Conservation (phyloP, 305 asterid genomes). For the Stenogyne calaminthoides region DNA sequence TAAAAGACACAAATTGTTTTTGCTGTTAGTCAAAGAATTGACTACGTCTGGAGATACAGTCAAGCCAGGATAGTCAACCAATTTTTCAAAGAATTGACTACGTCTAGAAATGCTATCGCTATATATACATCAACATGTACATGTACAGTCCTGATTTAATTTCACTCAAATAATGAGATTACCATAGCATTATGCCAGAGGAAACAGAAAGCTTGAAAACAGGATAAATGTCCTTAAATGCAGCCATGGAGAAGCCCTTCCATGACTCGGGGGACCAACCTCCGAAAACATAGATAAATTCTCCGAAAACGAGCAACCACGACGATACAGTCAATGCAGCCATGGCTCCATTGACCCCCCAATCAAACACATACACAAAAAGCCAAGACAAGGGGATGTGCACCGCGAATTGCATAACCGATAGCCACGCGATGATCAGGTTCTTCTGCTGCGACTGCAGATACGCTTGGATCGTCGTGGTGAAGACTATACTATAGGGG, state of each 20-base stretch:
- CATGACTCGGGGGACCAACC: constrained; percentile 47
- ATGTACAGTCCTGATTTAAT: no score
- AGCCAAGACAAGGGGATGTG: constrained; percentile 37
- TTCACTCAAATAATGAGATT: not conserved
- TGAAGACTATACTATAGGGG: constrained; percentile 23
- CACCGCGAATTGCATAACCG: constrained; percentile 32
- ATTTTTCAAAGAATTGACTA: no score
- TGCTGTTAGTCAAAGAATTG: no score
- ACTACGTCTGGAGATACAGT: no score
- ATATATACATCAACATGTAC: no score
- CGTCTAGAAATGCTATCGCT: no score
- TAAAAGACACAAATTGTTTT: no score
- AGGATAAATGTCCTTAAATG: constrained; percentile 29
- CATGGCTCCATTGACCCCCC: constrained; percentile 40
- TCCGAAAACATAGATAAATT: constrained; percentile 36
- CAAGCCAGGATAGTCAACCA: no score
- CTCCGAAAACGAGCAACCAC: constrained; percentile 42
- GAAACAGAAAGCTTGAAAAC: constrained; percentile 37
- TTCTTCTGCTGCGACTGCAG: constrained; percentile 21
- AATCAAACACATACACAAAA: constrained; percentile 27
- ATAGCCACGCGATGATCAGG: constrained; percentile 37
- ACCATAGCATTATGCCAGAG: constrained; percentile 43
- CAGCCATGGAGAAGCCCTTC: constrained; percentile 39
- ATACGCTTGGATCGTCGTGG: constrained; percentile 38
- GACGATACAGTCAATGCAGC: constrained; percentile 35